These are phyloP conservation scores for Neurospora intermedia DNA, from an alignment of 495 filamentous ascomycete genomes.

Conservation along the genomic window DNA sequence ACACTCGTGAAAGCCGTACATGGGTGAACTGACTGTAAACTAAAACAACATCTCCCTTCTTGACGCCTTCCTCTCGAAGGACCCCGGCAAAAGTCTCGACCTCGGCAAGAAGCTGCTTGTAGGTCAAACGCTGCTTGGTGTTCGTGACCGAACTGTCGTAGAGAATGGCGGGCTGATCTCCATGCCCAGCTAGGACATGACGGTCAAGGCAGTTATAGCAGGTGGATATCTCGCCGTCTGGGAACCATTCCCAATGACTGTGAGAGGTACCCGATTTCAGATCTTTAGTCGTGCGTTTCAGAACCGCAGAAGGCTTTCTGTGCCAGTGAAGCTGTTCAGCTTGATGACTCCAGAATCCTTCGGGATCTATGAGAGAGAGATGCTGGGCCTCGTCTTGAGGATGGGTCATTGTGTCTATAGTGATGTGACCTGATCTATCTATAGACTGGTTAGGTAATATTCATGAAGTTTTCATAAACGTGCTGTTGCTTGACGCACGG, in stretches of 20 bases:
- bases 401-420: conserved; percentile 16
- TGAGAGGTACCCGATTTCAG: conserved; percentile 30
- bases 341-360: conserved; percentile 68
- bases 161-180: conserved; percentile 62
- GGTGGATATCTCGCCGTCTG: conserved; percentile 79
- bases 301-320: conserved; percentile 45
- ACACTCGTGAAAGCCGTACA: neutral
- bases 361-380: conserved; percentile 49
- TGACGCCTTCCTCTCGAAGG: conserved; percentile 70
- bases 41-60: conserved; percentile 81
- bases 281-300: conserved; percentile 31
- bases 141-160: conserved; percentile 83
- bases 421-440: neutral
- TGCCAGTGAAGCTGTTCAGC: conserved; percentile 73
- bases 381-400: conserved; percentile 41
- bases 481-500: neutral
- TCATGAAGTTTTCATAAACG: neutral
- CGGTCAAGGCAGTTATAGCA: conserved; percentile 85
- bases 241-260: conserved; percentile 72
- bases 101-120: conserved; percentile 65
- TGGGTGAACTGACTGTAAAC: conserved; percentile 61
- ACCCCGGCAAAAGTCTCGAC: conserved; percentile 78
- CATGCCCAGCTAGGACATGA: conserved; percentile 67
- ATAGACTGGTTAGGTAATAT: neutral
- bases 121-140: conserved; percentile 61